phyloP scores from a whole-genome alignment of 1,139 yeast species.

The Groenewaldozyma sp. region DNA sequence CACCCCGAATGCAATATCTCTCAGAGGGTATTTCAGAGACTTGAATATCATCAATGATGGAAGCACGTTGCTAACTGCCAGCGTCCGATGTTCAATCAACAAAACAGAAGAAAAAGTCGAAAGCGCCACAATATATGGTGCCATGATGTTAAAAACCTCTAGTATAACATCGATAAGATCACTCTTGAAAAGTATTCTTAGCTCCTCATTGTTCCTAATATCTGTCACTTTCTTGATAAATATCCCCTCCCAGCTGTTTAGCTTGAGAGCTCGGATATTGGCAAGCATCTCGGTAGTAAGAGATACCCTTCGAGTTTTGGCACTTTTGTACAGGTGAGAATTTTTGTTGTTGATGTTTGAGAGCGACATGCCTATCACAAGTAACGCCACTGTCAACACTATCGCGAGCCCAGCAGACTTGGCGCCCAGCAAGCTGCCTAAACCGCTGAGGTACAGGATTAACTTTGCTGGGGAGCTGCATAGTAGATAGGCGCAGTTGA shows the following conservation, averaged over 20 bases:
- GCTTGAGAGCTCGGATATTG: conserved; percentile 57
- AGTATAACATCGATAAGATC: conserved; percentile 34
- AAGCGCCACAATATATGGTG: conserved; percentile 59
- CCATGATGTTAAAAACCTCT: conserved; percentile 51
- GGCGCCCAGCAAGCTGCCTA: conserved; percentile 3
- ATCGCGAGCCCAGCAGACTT: conserved; percentile 5
- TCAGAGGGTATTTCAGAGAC: conserved; percentile 50
- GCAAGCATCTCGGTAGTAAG: conserved; percentile 54
- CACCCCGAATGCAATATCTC: conserved; percentile 37
- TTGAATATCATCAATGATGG: conserved; percentile 58
- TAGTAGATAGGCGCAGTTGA: conserved; percentile 5
- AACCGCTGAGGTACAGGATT: background rate
- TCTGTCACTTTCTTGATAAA: conserved; percentile 40
- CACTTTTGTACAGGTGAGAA: conserved; percentile 40
- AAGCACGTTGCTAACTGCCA: conserved; percentile 63
- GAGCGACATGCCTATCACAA: conserved; percentile 37
- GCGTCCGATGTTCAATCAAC: conserved; percentile 33
- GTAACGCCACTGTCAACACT: conserved; percentile 1
- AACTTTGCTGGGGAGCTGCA: conserved; percentile 3
- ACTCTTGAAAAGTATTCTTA: conserved; percentile 55
- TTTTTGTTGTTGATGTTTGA: conserved; percentile 25
- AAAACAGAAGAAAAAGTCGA: conserved; percentile 49
- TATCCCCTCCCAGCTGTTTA: conserved; percentile 68
- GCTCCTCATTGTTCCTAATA: conserved; percentile 81
- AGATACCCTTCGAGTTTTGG: conserved; percentile 50